Base-by-base conservation (phyloP, 345 rosid genomes). In the Arabis alpina region DNA sequence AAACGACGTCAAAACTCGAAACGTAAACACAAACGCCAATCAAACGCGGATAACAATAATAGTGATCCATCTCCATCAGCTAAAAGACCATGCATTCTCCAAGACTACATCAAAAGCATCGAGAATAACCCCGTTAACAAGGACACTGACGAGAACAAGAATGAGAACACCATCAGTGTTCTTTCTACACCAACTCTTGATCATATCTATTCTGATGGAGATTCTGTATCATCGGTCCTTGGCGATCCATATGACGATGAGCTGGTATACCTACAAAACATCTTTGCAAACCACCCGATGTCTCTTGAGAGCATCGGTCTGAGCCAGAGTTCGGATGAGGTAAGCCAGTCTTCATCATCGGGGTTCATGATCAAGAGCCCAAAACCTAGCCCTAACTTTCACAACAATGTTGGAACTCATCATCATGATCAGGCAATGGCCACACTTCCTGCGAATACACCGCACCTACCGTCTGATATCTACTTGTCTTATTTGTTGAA, bases 1-100 rank as follows among this genome's bases (percentile, higher is more conserved):
- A 91, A 83, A 58, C 83, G 98, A 41, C 82, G 90, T 65, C 95
- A 89, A 77, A 83, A 84, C 76, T 86, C 96, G 6, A 84, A 85
- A 76, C 82, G 89, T 54, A 86, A 85, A 77, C 80, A 76, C 44
- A 82, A 82, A 68, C 86, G 80, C 3, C 61, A 56, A 66, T 66
- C 30, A 62, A 74, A 54, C 62, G 59, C 50, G 68, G 62, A 48
- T 64, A 55, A 51, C 15, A 52, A 30, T 47, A 64, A 64, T 37
- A 47, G 28, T 1, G 69, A 65, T 48, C 60, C 16, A 55, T 76
- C 71, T 24, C 70, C 66, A 41, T 47, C 75, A 9, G 69, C 80
- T 70, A 76, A 71, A 60, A 71, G 85, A 10, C 77, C 94, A 9
- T 84, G 89, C 10, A 45, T 93, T 37, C 97, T 93, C 66, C 92